phyloP scores from a whole-genome alignment of 1,284 basidiomycete genomes.

The Puccinia polysora region DNA sequence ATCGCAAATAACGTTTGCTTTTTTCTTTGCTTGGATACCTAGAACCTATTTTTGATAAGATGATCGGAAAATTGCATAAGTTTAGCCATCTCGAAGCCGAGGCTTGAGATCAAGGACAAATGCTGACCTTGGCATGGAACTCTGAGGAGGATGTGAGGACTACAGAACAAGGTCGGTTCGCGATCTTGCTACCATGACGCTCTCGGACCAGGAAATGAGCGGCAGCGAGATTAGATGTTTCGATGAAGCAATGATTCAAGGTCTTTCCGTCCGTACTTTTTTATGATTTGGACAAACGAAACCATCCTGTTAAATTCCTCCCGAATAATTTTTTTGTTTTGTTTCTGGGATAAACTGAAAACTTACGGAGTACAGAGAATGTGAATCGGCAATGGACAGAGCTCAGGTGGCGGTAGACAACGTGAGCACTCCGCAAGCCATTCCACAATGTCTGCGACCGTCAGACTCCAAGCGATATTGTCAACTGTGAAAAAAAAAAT shows the following conservation, averaged over 20 bases:
- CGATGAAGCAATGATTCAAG: conserved; percentile 30
- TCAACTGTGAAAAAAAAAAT: too few species aligned
- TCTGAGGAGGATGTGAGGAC: conserved; percentile 21
- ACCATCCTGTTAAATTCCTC: too few species aligned
- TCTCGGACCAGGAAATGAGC: conserved; percentile 20
- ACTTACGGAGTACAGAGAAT: conserved; percentile 23
- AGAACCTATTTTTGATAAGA: background rate
- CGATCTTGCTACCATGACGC: conserved; percentile 7
- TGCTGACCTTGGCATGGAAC: conserved; percentile 20
- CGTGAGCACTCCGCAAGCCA: background rate
- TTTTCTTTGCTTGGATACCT: background rate
- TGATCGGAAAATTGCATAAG: background rate
- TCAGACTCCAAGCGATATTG: conserved; percentile 30
- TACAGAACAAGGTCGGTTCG: conserved; percentile 16
- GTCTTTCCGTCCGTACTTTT: conserved; percentile 28
- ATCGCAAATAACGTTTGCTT: background rate
- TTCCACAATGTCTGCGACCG: conserved; percentile 11
- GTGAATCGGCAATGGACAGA: conserved; percentile 22
- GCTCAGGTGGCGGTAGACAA: conserved; percentile 15
- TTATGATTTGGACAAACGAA: background rate
- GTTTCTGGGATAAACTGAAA: background rate
- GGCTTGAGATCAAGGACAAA: too few species aligned
- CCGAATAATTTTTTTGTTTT: too few species aligned
- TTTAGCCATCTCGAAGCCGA: too few species aligned
- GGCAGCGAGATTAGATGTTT: conserved; percentile 10